Evolutionary conservation across 2,329 filamentous ascomycete species (phyloP).

Genomic region (Diaporthe citriasiana): DNA sequence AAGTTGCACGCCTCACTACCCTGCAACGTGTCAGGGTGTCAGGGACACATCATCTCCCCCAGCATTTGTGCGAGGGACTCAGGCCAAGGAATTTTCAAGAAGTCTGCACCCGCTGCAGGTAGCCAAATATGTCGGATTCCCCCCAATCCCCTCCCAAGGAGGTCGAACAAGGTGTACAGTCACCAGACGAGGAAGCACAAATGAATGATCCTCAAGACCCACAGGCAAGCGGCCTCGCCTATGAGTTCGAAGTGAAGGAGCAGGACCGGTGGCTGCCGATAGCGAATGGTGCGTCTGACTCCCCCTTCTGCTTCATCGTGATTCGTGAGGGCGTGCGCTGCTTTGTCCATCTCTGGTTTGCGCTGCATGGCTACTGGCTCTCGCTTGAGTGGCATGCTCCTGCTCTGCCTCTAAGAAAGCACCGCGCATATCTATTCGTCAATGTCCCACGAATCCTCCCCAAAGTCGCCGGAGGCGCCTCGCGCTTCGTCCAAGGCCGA

Average conservation of each 20-base stretch:
- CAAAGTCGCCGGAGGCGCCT: conserved; percentile 64
- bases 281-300: conserved; percentile 93
- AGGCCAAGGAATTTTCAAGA: conserved; percentile 70
- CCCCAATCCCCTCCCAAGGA: conserved; percentile 92
- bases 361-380: conserved; percentile 50
- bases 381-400: conserved; percentile 63
- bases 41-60: conserved; percentile 72
- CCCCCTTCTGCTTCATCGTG: conserved; percentile 52
- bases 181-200: conserved; percentile 92
- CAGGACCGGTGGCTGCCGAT: conserved; percentile 99
- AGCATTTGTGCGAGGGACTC: conserved; percentile 69
- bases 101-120: conserved; percentile 75
- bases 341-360: conserved; percentile 48
- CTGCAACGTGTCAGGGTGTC: conserved; percentile 69
- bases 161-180: conserved; percentile 93
- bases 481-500: conserved; percentile 60
- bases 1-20: conserved; percentile 66
- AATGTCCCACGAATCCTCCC: conserved; percentile 73
- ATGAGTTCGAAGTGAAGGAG: conserved; percentile 99
- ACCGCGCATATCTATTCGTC: conserved; percentile 53
- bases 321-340: conserved; percentile 51
- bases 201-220: conserved; percentile 89
- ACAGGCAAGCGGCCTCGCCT: conserved; percentile 81
- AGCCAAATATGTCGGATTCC: conserved; percentile 92
- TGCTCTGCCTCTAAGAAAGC: conserved; percentile 57